These are phyloP conservation scores for Sarcodon aspratus DNA, from an alignment of 768 basidiomycete genomes.

Conservation along the genomic window DNA sequence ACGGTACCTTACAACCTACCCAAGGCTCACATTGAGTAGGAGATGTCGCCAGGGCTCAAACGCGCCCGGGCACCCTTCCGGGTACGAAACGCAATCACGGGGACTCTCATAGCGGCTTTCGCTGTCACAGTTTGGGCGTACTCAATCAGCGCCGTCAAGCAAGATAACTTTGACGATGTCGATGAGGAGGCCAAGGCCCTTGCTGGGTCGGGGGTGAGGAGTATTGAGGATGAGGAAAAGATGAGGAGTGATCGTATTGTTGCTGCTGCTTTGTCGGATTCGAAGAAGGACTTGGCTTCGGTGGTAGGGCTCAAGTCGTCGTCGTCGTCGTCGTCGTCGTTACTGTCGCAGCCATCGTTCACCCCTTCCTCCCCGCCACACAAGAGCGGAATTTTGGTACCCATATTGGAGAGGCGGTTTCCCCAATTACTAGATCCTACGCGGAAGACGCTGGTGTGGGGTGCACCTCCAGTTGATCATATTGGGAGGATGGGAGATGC, in stretches of 20 bases:
- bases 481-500: constrained; percentile 30
- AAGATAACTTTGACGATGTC: constrained; percentile 84
- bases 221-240: constrained; percentile 18
- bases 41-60: constrained; percentile 79
- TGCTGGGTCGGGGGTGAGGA: constrained; percentile 18
- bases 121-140: constrained; percentile 81
- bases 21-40: constrained; percentile 25
- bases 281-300: constrained; percentile 8
- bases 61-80: constrained; percentile 84
- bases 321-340: neutral
- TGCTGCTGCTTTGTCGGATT: constrained; percentile 4
- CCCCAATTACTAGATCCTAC: constrained; percentile 48
- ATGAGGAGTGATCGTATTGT: constrained; percentile 12
- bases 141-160: constrained; percentile 88
- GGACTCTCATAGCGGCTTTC: constrained; percentile 59
- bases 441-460: constrained; percentile 57
- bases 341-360: neutral
- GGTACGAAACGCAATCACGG: constrained; percentile 69
- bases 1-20: neutral
- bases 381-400: constrained; percentile 33
- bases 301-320: neutral
- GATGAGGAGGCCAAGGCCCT: constrained; percentile 66
- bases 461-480: constrained; percentile 58
- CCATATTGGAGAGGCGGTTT: constrained; percentile 29
- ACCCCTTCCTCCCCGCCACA: neutral